Conservation (phyloP, 805 yeast genomes). For the Komagataella pseudopastoris region DNA sequence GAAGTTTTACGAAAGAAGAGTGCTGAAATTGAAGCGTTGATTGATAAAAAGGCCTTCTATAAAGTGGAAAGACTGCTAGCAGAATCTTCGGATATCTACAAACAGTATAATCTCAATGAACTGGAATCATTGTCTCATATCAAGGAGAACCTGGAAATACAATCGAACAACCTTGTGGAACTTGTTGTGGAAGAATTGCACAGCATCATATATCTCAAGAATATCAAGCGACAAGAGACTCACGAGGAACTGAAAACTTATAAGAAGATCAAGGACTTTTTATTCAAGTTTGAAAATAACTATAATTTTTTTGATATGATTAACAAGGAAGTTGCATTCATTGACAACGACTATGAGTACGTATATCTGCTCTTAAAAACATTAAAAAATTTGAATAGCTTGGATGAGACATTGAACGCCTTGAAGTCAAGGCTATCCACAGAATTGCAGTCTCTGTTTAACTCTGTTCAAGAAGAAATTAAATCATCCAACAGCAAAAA, state of each 20-base stretch:
- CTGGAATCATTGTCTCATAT: slow-evolving; percentile 38
- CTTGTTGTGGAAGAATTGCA: slow-evolving; percentile 67
- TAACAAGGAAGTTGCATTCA: slow-evolving; percentile 1
- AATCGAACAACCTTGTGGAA: slow-evolving; percentile 50
- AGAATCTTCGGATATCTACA: slow-evolving; percentile 28
- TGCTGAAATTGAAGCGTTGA: slow-evolving; percentile 45
- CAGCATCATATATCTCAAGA: slow-evolving; percentile 49
- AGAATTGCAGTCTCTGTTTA: slow-evolving; percentile 54
- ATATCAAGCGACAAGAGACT: not conserved
- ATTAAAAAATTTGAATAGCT: slow-evolving; percentile 37
- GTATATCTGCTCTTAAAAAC: slow-evolving; percentile 37
- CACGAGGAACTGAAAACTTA: not conserved
- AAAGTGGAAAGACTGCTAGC: slow-evolving; percentile 24
- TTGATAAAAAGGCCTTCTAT: slow-evolving; percentile 59
- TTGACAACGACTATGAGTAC: not conserved
- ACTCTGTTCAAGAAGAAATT: slow-evolving; percentile 44
- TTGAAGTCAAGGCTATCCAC: slow-evolving; percentile 38
- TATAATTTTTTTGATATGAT: not conserved
- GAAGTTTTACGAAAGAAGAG: slow-evolving; percentile 48
- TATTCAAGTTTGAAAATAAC: not conserved
- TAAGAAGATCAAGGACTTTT: not conserved
- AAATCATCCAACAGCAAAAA: slow-evolving; percentile 34
- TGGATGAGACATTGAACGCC: slow-evolving; percentile 43
- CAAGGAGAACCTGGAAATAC: slow-evolving; percentile 38
- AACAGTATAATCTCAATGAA: slow-evolving; percentile 40